Base-by-base conservation (phyloP, 1,284 basidiomycete species). In the Sutorius eximius region DNA sequence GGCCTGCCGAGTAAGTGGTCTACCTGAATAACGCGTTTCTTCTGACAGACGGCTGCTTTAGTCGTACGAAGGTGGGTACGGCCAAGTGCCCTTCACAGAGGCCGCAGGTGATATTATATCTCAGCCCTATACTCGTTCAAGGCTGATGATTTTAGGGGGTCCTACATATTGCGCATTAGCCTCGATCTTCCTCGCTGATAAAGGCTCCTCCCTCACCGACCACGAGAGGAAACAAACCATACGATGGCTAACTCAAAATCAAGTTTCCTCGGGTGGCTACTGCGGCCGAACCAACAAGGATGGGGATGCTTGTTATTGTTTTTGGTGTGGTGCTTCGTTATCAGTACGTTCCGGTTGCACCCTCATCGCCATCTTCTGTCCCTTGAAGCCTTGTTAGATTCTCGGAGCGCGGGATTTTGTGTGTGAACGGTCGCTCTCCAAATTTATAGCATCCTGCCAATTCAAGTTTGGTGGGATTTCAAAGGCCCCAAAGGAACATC, bases 21-120 rank as follows among this genome's bases (percentile, higher is more conserved):
- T 33, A 20, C 27, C 20, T 42, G 42, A 43, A 13, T 55, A 30
- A 1, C 24, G 8, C 22, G 3, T 12, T 4, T 24, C 33, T 16
- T 18, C 40, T 59, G 29, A 64, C 30, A 29, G 24, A 53, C 38
- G 15, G 18, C 27, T 34, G 44, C 29, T 16, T 7, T 67, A 97
- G 93, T 88, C 87, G 11, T 93, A 93, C 68, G 95, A 98, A 77
- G 95, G 95, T 22, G 95, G 92, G 0, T 98, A 93, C 65, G 92
- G 90, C 0, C 91, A 95, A 66, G 78, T 82, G 1, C 87, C 92
- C 0, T 81, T 79, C 33, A 82, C 87, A 40, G 96, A 99, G 73
- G 89, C 93, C 3, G 87, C 95, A 71, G 93, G 93, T 87, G 55
- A 44, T 40, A 75, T 64, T 12, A 22, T 34, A 32, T 51, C 37